Base-by-base conservation (phyloP, 306 rosid genomes). In the Rosa multiflora region DNA sequence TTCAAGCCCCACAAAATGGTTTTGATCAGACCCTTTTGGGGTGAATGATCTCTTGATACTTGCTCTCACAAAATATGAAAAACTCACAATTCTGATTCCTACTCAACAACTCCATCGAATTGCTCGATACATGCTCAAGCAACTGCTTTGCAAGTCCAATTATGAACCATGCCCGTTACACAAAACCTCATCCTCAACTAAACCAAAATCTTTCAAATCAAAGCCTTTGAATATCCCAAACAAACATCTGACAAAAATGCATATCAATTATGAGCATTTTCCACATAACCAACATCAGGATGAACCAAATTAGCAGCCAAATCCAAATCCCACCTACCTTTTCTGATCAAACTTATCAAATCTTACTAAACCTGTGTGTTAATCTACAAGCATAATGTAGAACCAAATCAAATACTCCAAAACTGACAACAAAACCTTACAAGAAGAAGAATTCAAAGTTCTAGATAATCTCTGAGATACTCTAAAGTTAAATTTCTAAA, bases 251-350 rank as follows among this genome's bases (percentile, higher is more conserved):
- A 94, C 80, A 94, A 80, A 53, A 92, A 82, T 0, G 99, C 97
- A 81, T 88, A 92, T 39, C 87, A 89, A 58, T 86, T 88, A 68
- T 94, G 97, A 23, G 90, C 88, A 69, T 88, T 85, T 79, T 94
- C 92, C 1, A 88, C 85, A 84, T 88, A 94, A n/a, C 68, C 89
- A 82, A 92, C 80, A 70, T 81, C 73, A 0, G 90, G 89, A 81
- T 94, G 88, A 79, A 92, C 95, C 3, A 88, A 84, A 67, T 85
- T 86, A 1, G 97, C 91, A 5, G 89, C 97, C 76, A 92, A 86
- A 84, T 87, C 93, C 87, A 92, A 87, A 87, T 94, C 93, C 99
- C 99, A 92, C 68, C 91, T 89, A 11, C 94, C 92, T 84, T 91
- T 90, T 77, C 82, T 88, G 97, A 94, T 94, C 87, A 92, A 89